These are phyloP conservation scores for Corchorus olitorius DNA, from an alignment of 345 rosid species.

Conservation along the genomic window DNA sequence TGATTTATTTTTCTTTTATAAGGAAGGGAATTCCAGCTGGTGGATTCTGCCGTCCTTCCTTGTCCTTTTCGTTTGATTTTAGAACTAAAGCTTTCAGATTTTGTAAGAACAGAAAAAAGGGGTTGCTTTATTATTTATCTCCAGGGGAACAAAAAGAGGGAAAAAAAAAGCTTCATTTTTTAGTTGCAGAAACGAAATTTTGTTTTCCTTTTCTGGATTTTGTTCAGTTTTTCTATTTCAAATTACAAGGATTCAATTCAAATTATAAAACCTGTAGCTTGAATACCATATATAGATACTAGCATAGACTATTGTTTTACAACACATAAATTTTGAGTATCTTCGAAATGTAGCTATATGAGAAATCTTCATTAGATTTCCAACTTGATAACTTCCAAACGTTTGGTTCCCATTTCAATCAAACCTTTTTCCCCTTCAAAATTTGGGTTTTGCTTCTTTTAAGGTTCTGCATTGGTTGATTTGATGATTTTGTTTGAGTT, in stretches of 20 bases:
- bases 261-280: not conserved
- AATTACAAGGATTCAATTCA: not conserved
- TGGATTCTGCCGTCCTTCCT: conserved; percentile 10
- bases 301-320: not conserved
- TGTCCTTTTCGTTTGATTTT: conserved; percentile 27
- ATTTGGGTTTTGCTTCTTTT: not conserved
- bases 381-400: conserved; percentile 19
- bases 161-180: not conserved
- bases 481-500: conserved; percentile 38
- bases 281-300: not conserved
- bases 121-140: not conserved
- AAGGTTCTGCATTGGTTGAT: conserved; percentile 22
- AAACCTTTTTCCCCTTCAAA: not conserved
- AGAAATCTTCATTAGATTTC: conserved; percentile 16
- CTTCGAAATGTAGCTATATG: conserved; percentile 39
- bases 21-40: not conserved
- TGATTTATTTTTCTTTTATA: conserved; percentile 1
- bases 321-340: not conserved
- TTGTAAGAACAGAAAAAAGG: not conserved
- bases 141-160: not conserved
- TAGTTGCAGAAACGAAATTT: not conserved
- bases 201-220: not conserved
- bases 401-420: conserved; percentile 9
- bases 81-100: conserved; percentile 23
- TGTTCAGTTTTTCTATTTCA: not conserved